A percentile compares a stretch with the other conserved stretches of the same genome.
Evolutionary conservation across 768 basidiomycete genomes (phyloP).

Genomic region (Filobasidium wieringae): DNA sequence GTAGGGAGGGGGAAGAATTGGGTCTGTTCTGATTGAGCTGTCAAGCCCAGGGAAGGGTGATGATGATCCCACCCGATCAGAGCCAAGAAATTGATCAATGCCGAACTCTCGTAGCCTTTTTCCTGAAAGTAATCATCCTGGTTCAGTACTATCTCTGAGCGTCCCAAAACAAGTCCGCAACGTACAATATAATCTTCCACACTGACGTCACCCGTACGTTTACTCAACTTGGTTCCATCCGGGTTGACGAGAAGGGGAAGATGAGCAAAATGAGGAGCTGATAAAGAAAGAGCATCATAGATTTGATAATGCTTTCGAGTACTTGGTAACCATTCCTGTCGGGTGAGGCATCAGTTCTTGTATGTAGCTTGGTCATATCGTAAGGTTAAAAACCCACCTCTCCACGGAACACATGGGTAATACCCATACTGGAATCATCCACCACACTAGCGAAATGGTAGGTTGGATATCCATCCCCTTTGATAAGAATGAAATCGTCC

Average conservation of each 20-base stretch:
- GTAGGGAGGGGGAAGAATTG: constrained; percentile 6
- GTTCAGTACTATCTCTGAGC: not conserved
- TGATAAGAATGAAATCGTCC: constrained; percentile 83
- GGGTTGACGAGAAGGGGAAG: constrained; percentile 78
- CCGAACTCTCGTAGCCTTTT: constrained; percentile 79
- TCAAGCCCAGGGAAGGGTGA: constrained; percentile 7
- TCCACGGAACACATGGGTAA: constrained; percentile 88
- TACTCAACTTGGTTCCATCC: constrained; percentile 89
- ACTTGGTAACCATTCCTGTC: constrained; percentile 93
- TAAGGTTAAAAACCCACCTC: constrained; percentile 48
- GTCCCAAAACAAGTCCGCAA: not conserved
- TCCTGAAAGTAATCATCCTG: constrained; percentile 42
- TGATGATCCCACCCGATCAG: constrained; percentile 83
- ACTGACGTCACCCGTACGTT: constrained; percentile 77
- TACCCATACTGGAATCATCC: constrained; percentile 90
- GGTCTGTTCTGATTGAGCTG: constrained; percentile 21
- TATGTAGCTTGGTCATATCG: not conserved
- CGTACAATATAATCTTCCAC: constrained; percentile 76
- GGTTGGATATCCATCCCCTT: constrained; percentile 85
- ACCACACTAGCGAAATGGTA: constrained; percentile 94
- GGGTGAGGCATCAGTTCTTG: too few relatives aligned
- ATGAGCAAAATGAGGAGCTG: constrained; percentile 74
- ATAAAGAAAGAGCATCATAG: constrained; percentile 62
- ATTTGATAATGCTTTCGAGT: constrained; percentile 81
- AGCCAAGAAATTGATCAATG: constrained; percentile 84